Base-by-base conservation (phyloP, 2,329 filamentous ascomycete genomes). In the Aspergillus caelatus region DNA sequence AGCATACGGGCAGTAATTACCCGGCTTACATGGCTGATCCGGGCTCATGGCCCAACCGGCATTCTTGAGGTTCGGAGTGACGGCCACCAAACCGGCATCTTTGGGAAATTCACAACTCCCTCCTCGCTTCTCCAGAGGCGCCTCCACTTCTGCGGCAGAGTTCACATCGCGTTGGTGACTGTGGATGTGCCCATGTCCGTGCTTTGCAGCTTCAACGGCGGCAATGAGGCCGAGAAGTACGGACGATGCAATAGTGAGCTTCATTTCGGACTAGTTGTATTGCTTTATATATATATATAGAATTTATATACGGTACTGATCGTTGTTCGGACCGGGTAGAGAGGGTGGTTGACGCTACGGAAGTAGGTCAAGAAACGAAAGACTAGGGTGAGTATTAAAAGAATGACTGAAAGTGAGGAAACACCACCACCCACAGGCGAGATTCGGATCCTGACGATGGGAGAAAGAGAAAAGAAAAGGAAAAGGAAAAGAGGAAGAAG, bases 31-130 rank as follows among this genome's bases (percentile, higher is more conserved):
- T 60, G 85, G 75, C 74, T 91, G 86, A 75, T 94, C 88, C 4
- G 91, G 91, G 71, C 89, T 91, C 86, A 94, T 88, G 48, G 91
- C 91, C 88, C 91, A 94, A 65, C 91, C 91, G 57, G 83, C 89
- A 79, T 94, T 94, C 74, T 80, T 74, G 50, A 76, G 75, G 58
- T 80, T 81, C 5, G 90, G 90, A 11, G 90, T 91, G 58, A 94
- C 84, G 16, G 86, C 76, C 52, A 93, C 86, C 72, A 94, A 79
- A 59, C 90, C 89, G 34, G 86, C 83, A 72, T 90, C 83, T 39
- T 82, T 80, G 12, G 91, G 91, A 71, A 94, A 91, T 60, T 82
- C 72, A 78, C 91, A 94, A 62, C 82, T 78, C 57, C 79, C 79
- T 41, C 81, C 80, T 68, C 86, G 84, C 78, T 88, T 88, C 70